A percentile compares a stretch with the other conserved stretches of the same genome.
These are phyloP conservation scores for Psidium friedrichsthalianum DNA, from an alignment of 345 rosid genomes.

Conservation along the genomic window DNA sequence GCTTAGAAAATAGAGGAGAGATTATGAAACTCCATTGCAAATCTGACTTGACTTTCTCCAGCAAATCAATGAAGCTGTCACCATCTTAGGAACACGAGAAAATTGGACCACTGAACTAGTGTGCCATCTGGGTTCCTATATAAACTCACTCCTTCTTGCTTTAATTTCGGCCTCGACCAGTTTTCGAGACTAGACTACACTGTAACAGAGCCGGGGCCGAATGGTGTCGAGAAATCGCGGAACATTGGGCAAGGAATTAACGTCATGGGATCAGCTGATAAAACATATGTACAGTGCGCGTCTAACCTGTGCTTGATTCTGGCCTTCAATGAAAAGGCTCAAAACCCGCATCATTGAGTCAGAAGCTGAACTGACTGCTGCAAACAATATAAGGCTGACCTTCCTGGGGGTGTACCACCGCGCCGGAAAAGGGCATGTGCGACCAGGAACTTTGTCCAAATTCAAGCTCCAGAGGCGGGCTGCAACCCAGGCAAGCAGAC, in stretches of 20 bases:
- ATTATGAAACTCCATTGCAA: background rate
- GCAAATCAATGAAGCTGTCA: background rate
- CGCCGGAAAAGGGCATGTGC: slow-evolving; percentile 34
- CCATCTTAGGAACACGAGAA: background rate
- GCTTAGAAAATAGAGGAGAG: background rate
- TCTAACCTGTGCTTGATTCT: too few species aligned
- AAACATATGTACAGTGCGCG: too few species aligned
- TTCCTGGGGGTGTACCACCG: too few species aligned
- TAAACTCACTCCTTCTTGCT: background rate
- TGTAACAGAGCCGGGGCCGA: too few species aligned
- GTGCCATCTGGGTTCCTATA: background rate
- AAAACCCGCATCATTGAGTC: too few species aligned
- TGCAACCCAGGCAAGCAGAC: slow-evolving; percentile 54
- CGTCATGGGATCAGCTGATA: too few species aligned
- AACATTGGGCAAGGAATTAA: too few species aligned
- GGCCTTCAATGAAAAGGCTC: too few species aligned
- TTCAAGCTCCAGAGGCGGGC: slow-evolving; percentile 53
- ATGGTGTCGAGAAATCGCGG: background rate
- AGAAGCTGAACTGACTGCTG: too few species aligned
- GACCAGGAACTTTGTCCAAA: slow-evolving; percentile 32
- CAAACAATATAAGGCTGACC: too few species aligned
- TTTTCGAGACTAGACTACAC: too few species aligned
- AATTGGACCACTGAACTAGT: background rate
- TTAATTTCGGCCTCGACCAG: too few species aligned
- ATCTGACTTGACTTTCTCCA: background rate